Conservation (phyloP, 108 stramenopile genomes). For the Cyclostephanos tholiformis region DNA sequence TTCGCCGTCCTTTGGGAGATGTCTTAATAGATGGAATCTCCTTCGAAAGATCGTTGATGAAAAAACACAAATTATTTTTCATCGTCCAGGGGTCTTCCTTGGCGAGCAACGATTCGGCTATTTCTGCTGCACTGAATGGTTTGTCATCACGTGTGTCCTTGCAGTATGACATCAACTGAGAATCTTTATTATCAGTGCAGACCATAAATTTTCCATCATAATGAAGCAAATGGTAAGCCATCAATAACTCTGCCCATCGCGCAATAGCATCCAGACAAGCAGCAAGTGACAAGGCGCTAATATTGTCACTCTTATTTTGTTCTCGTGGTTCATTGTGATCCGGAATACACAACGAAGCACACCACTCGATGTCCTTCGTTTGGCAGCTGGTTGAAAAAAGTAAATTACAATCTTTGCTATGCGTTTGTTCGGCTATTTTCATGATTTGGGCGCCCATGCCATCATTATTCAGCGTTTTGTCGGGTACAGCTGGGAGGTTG, state of each 20-base stretch:
- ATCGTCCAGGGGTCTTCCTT: conserved; percentile 30
- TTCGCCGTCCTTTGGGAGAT: conserved; percentile 13
- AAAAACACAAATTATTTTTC: conserved; percentile 4
- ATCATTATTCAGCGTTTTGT: conserved; percentile 10
- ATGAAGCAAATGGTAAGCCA: conserved; percentile 7
- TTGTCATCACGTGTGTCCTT: conserved; percentile 4
- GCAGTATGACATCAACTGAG: conserved; percentile 9
- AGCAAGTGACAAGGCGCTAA: neutral
- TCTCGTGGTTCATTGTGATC: neutral
- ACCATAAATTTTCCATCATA: conserved; percentile 23
- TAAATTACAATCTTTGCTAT: conserved; percentile 24
- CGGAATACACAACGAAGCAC: conserved; percentile 22
- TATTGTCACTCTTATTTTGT: neutral
- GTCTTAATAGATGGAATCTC: neutral
- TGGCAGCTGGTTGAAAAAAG: conserved; percentile 27
- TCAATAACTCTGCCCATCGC: conserved; percentile 22
- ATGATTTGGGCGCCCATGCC: conserved; percentile 6
- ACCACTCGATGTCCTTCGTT: conserved; percentile 45
- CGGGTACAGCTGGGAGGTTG: conserved; percentile 4
- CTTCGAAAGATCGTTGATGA: conserved; percentile 9
- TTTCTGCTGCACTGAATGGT: conserved; percentile 4
- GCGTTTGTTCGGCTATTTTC: conserved; percentile 11
- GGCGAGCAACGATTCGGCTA: conserved; percentile 27
- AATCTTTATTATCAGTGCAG: neutral
- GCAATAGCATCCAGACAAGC: conserved; percentile 32